A percentile compares a stretch with the other conserved stretches of the same genome.
Evolutionary conservation across 2,329 filamentous ascomycete species (phyloP).

Genomic region (Fusarium falciforme): DNA sequence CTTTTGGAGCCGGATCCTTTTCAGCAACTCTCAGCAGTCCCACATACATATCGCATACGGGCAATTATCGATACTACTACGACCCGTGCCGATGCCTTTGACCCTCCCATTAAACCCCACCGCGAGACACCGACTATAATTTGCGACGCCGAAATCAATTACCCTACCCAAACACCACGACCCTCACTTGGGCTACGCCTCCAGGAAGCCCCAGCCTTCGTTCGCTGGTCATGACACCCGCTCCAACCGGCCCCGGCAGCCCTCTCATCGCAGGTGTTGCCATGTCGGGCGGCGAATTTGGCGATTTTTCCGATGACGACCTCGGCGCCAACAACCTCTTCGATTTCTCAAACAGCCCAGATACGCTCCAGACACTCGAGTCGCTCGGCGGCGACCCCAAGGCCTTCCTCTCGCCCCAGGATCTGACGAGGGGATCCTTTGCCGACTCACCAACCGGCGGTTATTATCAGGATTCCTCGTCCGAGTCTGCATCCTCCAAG

Average conservation of each 20-base stretch:
- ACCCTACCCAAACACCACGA: constrained; percentile 18
- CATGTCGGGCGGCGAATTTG: constrained; percentile 52
- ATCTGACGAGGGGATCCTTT: constrained; percentile 52
- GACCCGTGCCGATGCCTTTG: constrained; percentile 33
- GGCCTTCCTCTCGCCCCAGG: constrained; percentile 48
- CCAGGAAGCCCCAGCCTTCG: constrained; percentile 34
- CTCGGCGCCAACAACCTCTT: constrained; percentile 48
- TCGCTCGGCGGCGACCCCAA: constrained; percentile 48
- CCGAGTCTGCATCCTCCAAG: constrained; percentile 63
- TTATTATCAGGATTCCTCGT: constrained; percentile 62
- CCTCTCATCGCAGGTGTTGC: constrained; percentile 54
- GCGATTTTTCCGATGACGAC: constrained; percentile 54
- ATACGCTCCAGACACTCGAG: constrained; percentile 51
- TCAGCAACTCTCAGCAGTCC: constrained; percentile 2
- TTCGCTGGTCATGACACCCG: constrained; percentile 52
- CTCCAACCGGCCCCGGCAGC: constrained; percentile 48
- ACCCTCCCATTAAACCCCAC: constrained; percentile 25
- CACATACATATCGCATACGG: background rate
- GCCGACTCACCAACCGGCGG: constrained; percentile 54
- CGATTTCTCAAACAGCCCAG: constrained; percentile 52
- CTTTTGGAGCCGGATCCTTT: constrained; percentile 14
- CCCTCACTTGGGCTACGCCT: constrained; percentile 13
- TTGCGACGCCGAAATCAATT: constrained; percentile 41
- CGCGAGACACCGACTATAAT: constrained; percentile 39
- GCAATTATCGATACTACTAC: constrained; percentile 9